phyloP scores from a whole-genome alignment of 257 asterid genomes.

The Nicotiana attenuata region DNA sequence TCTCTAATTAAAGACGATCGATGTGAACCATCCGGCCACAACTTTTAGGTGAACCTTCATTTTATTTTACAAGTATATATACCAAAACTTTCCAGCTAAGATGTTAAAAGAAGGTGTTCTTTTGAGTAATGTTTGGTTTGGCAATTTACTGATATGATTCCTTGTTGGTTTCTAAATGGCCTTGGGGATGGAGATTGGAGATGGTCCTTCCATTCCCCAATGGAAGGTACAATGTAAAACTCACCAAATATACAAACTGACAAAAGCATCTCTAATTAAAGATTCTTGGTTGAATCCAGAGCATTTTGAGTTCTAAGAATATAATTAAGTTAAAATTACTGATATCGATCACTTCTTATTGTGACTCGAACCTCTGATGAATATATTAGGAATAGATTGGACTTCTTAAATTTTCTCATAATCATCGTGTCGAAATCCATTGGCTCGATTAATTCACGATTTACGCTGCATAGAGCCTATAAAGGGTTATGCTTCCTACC shows the following conservation, averaged over 20 bases:
- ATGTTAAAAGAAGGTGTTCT: neutral
- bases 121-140: neutral
- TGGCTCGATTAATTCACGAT: too few species aligned
- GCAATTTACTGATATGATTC: neutral
- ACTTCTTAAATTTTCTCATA: too few species aligned
- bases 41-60: neutral
- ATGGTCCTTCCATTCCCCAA: neutral
- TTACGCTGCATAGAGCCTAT: too few species aligned
- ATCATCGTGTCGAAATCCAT: too few species aligned
- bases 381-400: neutral
- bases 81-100: constrained; percentile 6
- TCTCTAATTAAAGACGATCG: neutral
- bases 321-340: neutral
- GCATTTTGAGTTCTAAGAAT: neutral
- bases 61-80: too few species aligned
- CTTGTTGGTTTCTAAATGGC: neutral
- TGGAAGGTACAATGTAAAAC: neutral
- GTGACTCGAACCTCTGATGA: neutral
- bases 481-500: too few species aligned
- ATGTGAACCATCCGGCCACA: neutral
- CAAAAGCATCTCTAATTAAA: constrained; percentile 6
- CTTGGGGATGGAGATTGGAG: neutral
- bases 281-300: neutral
- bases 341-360: neutral
- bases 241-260: constrained; percentile 5